Conservation (phyloP, 2,329 filamentous ascomycete species). For the Nigrograna mackinnonii region DNA sequence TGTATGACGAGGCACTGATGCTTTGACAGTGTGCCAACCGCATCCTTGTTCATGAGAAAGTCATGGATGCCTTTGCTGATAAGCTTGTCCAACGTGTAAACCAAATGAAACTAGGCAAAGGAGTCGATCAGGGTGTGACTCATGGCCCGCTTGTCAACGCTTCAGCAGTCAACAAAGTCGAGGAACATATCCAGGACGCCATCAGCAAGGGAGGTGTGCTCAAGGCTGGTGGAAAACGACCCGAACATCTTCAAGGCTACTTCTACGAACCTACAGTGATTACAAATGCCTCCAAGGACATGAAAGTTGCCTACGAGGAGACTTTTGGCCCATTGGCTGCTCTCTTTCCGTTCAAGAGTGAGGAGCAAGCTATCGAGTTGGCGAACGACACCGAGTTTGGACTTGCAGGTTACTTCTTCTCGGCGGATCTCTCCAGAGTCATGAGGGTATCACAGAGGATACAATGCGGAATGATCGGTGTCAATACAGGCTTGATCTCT, state of each 20-base stretch:
- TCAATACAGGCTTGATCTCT: slow-evolving; percentile 27
- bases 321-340: slow-evolving; percentile 53
- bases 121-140: slow-evolving; percentile 44
- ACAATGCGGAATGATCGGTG: slow-evolving; percentile 20
- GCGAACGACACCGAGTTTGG: slow-evolving; percentile 52
- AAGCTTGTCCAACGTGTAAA: slow-evolving; percentile 74
- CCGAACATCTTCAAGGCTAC: slow-evolving; percentile 47
- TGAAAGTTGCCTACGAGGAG: slow-evolving; percentile 36
- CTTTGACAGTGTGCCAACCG: slow-evolving; percentile 72
- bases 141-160: slow-evolving; percentile 62
- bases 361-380: slow-evolving; percentile 45
- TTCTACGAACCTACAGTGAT: slow-evolving; percentile 49
- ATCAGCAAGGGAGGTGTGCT: slow-evolving; percentile 36
- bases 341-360: slow-evolving; percentile 43
- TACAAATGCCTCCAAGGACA: slow-evolving; percentile 12
- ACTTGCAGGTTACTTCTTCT: slow-evolving; percentile 26
- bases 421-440: slow-evolving; percentile 6
- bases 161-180: slow-evolving; percentile 38
- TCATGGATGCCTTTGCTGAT: slow-evolving; percentile 75
- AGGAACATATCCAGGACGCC: slow-evolving; percentile 26
- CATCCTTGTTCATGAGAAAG: slow-evolving; percentile 75
- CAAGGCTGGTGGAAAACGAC: slow-evolving; percentile 46
- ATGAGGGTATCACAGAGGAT: slow-evolving; percentile 12
- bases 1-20: too few relatives aligned
- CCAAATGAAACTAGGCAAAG: slow-evolving; percentile 53